Evolutionary conservation across 345 rosid genomes (phyloP), one percentile per base, ranked within the genome.

Genomic region (Mercurialis annua): DNA sequence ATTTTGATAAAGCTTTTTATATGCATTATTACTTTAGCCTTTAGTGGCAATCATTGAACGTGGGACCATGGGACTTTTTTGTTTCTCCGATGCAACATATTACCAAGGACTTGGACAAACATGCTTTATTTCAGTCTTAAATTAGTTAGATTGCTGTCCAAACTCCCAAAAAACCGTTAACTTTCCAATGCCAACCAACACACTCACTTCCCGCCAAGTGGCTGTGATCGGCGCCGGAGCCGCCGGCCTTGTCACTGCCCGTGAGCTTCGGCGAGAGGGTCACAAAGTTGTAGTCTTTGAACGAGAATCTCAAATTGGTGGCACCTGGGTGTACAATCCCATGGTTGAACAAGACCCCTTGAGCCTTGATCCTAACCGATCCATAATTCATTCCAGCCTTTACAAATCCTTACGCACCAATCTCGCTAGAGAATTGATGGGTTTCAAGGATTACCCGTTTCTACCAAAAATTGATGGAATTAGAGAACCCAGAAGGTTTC

Each of bases 211-310:
- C 18, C 78, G 73, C 72, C 82, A 75, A 71, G 98, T 92, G 56
- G 98, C 96, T 0, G 88, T 88, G 5, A 81, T 92, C 56, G 97
- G 97, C 16, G 96, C 96, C 8, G 97, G 98, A 27, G 87, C 87
- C 6, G 85, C 97, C 27, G 97, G 98, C 7, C 63, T 92, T 10
- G 83, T 83, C 0, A 87, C 97, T 0, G 90, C 94, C 27, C 72
- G 89, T 2, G 97, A 92, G 82, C 89, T 90, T 38, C 79, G 79
- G 1, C 85, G 85, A 0, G 92, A 87, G 72, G 97, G 96, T 54
- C 98, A 87, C 80, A 52, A 73, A 6, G 97, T 88, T n/a, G 88
- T 86, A 2, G 88, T 93, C 30, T 85, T 85, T 66, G 98, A 93
- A 85, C 85, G 81, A 34, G 80, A 62, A 55, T 30, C 72, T 62